Percentiles rank a stretch among this genome's conserved stretches.
These are phyloP conservation scores for Mycena amicta DNA, from an alignment of 768 basidiomycete species.

Conservation along the genomic window DNA sequence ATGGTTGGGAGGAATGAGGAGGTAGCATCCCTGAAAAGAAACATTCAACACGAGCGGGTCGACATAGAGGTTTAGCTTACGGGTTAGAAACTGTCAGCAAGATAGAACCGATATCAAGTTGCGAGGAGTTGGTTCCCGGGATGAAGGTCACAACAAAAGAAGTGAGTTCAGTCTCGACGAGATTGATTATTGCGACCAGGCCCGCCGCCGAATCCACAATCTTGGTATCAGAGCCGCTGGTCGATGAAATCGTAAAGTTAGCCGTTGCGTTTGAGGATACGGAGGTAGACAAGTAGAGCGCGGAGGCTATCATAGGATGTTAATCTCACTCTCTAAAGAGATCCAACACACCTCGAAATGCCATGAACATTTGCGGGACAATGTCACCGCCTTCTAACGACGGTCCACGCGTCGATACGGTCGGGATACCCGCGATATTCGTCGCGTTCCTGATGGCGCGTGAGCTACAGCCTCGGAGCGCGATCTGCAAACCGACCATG, in stretches of 20 bases:
- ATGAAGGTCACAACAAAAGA: constrained; percentile 46
- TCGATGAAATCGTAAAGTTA: constrained; percentile 51
- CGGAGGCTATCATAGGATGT: constrained; percentile 36
- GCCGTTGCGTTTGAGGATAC: constrained; percentile 51
- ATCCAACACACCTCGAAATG: constrained; percentile 48
- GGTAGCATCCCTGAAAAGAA: constrained; percentile 20
- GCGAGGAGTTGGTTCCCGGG: constrained; percentile 27
- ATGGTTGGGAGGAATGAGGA: constrained; percentile 38
- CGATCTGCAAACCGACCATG: constrained; percentile 39
- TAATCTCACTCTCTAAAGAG: neutral
- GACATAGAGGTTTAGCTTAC: constrained; percentile 28
- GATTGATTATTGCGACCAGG: constrained; percentile 40
- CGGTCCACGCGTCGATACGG: constrained; percentile 47
- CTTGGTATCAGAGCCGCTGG: constrained; percentile 34
- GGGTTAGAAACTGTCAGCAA: constrained; percentile 39
- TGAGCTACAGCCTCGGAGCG: neutral
- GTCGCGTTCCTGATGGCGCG: constrained; percentile 30
- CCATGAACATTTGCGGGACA: constrained; percentile 60
- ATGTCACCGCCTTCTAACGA: constrained; percentile 42
- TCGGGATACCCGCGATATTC: constrained; percentile 21
- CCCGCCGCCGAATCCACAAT: constrained; percentile 45
- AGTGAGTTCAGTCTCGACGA: constrained; percentile 42
- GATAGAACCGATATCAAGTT: constrained; percentile 42
- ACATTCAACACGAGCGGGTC: neutral
- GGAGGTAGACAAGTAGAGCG: constrained; percentile 46